Evolutionary conservation across 805 yeast species (phyloP).

Genomic region (Yamadazyma ubonensis): DNA sequence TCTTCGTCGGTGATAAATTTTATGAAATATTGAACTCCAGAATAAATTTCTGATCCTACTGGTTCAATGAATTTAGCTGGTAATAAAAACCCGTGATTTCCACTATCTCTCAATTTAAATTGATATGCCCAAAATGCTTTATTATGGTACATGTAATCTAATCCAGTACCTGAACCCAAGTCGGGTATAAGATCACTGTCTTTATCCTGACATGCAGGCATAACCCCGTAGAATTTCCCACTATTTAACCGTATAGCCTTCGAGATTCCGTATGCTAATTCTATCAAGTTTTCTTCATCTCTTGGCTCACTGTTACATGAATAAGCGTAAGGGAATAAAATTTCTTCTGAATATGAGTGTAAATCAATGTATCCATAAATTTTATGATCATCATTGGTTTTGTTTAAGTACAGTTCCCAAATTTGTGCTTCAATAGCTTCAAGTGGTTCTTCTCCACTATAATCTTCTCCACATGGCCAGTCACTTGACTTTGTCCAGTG

Average conservation of each 20-base stretch:
- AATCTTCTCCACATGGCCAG: conserved; percentile 80
- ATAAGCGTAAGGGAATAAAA: conserved; percentile 79
- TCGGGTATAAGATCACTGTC: conserved; percentile 73
- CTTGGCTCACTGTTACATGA: conserved; percentile 72
- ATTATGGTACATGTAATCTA: conserved; percentile 82
- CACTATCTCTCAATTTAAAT: conserved; percentile 76
- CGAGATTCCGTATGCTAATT: conserved; percentile 76
- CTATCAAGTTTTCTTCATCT: conserved; percentile 77
- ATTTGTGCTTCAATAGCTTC: conserved; percentile 45
- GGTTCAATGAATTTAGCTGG: conserved; percentile 71
- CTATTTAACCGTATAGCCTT: conserved; percentile 65
- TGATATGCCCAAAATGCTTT: conserved; percentile 85
- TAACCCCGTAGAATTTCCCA: conserved; percentile 66
- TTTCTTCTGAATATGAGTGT: conserved; percentile 83
- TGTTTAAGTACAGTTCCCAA: conserved; percentile 41
- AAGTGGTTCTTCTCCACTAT: conserved; percentile 71
- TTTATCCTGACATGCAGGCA: conserved; percentile 77
- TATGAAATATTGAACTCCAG: conserved; percentile 65
- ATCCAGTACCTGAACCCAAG: conserved; percentile 74
- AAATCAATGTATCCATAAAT: conserved; percentile 78
- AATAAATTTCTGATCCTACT: conserved; percentile 72
- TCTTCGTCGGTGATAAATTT: conserved; percentile 35
- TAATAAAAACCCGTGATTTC: conserved; percentile 77
- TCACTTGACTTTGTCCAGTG: conserved; percentile 65
- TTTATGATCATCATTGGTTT: conserved; percentile 52